Conservation (phyloP, 2,329 filamentous ascomycete species). For the Fusarium floridanum region DNA sequence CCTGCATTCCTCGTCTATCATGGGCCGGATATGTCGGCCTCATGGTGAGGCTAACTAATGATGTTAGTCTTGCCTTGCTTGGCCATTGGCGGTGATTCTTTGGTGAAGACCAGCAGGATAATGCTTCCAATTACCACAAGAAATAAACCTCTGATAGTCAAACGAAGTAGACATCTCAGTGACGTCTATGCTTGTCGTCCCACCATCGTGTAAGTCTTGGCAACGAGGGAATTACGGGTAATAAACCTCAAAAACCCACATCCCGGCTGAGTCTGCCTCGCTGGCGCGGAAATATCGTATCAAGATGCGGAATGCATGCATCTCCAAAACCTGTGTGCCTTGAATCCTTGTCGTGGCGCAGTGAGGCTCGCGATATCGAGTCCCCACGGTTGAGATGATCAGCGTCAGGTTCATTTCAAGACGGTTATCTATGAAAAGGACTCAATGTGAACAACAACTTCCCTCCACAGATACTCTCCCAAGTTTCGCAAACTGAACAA, state of each 20-base stretch:
- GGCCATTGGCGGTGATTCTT: not conserved
- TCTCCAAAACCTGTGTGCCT: not conserved
- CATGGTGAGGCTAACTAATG: not conserved
- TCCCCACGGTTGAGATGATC: not conserved
- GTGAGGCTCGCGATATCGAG: slow-evolving; percentile 13
- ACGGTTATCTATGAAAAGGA: not conserved
- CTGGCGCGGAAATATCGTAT: slow-evolving; percentile 15
- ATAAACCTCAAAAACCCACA: not conserved
- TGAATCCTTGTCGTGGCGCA: slow-evolving; percentile 27
- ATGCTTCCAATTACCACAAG: not conserved
- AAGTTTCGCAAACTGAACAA: not conserved
- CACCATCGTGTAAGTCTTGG: not conserved
- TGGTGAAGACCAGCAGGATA: not conserved
- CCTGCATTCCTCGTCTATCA: not conserved
- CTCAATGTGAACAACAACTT: not conserved
- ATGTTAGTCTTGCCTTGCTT: not conserved
- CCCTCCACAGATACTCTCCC: not conserved
- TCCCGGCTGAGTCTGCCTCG: slow-evolving; percentile 12
- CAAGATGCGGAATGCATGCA: slow-evolving; percentile 24
- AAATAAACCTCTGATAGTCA: not conserved
- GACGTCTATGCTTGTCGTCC: not conserved
- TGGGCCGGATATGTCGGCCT: not conserved
- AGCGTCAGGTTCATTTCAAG: not conserved
- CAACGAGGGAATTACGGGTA: slow-evolving; percentile 22
- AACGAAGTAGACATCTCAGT: not conserved